Evolutionary conservation across 2,329 filamentous ascomycete genomes (phyloP), one percentile per base, ranked within the genome.

Genomic region (Phialocephala subalpina): DNA sequence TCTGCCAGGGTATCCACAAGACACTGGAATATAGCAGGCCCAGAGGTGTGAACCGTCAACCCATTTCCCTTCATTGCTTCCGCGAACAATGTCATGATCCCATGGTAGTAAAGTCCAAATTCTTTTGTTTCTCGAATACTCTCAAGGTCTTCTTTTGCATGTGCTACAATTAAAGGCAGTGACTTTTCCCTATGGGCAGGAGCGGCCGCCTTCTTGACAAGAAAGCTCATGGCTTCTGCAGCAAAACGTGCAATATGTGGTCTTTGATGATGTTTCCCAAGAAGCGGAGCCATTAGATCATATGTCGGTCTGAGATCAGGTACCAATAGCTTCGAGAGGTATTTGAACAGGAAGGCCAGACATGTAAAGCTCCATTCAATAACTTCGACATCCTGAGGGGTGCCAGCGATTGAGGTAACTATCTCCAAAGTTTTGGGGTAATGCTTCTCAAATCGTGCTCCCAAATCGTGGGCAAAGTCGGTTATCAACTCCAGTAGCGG

Each of bases 351-450:
- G 84, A 97, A 99, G 55, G 96, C 94, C 63, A 99, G 83, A 72
- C 93, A 94, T 14, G 91, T 93, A 80, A 99, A 99, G 59, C 93
- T 95, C 94, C 95, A 98, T 80, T 99, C 96, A 59, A 98, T 92
- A n/a, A 97, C 94, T 69, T 94, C 92, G 29, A 92, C 90, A 74
- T 92, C 91, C 64, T 92, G 85, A 61, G 92, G 88, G 73, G 88
- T 91, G 62, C 90, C 90, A 12, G 94, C 94, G 70, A 98, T 86
- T 18, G 88, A 87, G 45, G 92, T 87, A 62, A 99, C 88, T 62
- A 97, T 82, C 62, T 84, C 86, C 65, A 99, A 87, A 29, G 92
- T 89, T 60, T 87, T 85, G 55, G 88, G 85, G 77, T 97, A 98
- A 78, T 97, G 89, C 75, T 92, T 93, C 79, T 97, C 94, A 75